Base-by-base conservation (phyloP, 2,329 filamentous ascomycete genomes). In the Aureobasidium mangrovei region DNA sequence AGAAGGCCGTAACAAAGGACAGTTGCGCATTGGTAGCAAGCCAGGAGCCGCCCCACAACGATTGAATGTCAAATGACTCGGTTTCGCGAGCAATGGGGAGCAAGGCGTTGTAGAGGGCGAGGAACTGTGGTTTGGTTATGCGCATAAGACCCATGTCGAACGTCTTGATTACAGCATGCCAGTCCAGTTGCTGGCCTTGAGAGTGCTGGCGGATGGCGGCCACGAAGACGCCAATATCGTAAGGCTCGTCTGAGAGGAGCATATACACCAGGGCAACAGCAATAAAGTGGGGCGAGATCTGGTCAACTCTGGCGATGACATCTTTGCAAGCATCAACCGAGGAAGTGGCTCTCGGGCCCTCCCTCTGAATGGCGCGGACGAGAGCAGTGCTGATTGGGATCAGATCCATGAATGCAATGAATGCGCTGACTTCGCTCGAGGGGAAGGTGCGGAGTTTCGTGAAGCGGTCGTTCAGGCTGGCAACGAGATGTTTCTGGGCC, bases 1-100 rank as follows among this genome's bases (percentile, higher is more conserved):
- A 78, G 67, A 91, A 96, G 18, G 90, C 90, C 59, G 86, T 85
- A 53, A 97, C 81, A 67, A 97, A 96, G n/a, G 91, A 94, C 35
- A 98, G 74, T 60, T 97, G 91, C 0, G 93, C 88, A 58, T 95
- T 84, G 10, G 86, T 81, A 61, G 94, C 82, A 58, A 85, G 82
- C 91, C 94, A 98, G 39, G 58, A 53, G 58, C 81, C 63, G 6
- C 91, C 91, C 91, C 93, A 97, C 26, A 98, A 75, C 38, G 78
- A 79, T 67, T 96, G 90, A 42, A 98, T 85, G 65, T 96, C 88
- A 62, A 97, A 83, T 28, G 74, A 74, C 12, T 78, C 73, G 45
- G 80, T 74, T 7, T 80, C 77, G 32, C 72, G 69, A 2, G 90
- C 87, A 53, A 93, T 75, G 1, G 85, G 83, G 12, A 90, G 72